Percentiles rank a stretch among this genome's conserved stretches.
Conservation (phyloP, 352 stramenopile genomes). For the Pythium aristosporum region DNA sequence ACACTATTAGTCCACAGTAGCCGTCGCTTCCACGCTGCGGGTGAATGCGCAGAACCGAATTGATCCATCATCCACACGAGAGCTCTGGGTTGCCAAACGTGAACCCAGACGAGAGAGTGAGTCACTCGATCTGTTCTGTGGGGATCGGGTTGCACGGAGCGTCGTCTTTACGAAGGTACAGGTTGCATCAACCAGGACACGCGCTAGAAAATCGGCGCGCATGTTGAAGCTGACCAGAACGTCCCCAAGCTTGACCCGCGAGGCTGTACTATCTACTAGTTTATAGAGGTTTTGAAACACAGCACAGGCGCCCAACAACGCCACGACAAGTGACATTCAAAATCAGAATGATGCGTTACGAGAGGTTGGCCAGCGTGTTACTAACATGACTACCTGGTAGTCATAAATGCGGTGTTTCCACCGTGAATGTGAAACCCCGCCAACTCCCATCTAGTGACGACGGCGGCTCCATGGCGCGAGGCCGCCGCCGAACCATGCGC, state of each 20-base stretch:
- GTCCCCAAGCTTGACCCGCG: neutral
- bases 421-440: neutral
- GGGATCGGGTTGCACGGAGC: too few species aligned
- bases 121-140: too few species aligned
- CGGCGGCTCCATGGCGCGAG: neutral
- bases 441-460: neutral
- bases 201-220: neutral
- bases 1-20: too few species aligned
- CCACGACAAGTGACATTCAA: neutral
- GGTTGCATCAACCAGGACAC: too few species aligned
- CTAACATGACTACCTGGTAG: conserved; percentile 2
- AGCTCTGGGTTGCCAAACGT: too few species aligned
- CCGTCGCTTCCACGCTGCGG: too few species aligned
- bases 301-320: neutral
- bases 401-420: neutral
- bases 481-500: neutral
- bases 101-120: too few species aligned
- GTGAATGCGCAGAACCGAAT: too few species aligned
- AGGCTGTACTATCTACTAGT: neutral
- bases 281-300: neutral
- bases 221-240: conserved; percentile 1
- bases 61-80: too few species aligned
- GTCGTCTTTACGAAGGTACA: too few species aligned
- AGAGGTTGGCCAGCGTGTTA: neutral
- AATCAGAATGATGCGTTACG: neutral